Evolutionary conservation across 768 basidiomycete species (phyloP), one percentile per base, ranked within the genome.

Genomic region (Trichaptum fuscoviolaceum): DNA sequence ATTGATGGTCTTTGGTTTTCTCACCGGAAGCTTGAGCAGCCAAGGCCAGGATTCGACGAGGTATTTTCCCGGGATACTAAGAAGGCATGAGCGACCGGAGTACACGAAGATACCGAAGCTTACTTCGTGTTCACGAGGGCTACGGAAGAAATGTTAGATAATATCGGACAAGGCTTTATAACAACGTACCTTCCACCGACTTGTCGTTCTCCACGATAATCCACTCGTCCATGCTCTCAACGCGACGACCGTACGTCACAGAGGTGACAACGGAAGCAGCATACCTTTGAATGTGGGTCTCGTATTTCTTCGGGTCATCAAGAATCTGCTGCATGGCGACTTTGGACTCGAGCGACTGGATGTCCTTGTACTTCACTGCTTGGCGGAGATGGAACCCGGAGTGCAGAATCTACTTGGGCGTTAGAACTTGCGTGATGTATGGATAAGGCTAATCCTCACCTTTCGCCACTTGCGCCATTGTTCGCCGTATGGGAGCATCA

Each of bases 61-160:
- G 63, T 81, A 82, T 70, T 82, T 83, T 30, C 82, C 81, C 1
- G 81, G 82, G 66, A 83, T 82, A 63, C 82, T 83, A 30, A n/a
- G 0, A 6, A 15, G 0, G 6, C 15, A 52, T 52, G 15, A 52
- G 42, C 12, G 15, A 52, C 42, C 42, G 20, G 42, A 2, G 42
- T 12, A 52, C 6, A 12, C 2, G 42, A 52, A 20, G 42, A 6
- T 12, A 12, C 20, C 20, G 42, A 52, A 52, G 12, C 20, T 52
- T 52, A 52, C 42, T 52, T 52, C 10, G 42, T 52, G 42, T 20
- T 52, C 20, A 20, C 20, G 12, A 52, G 20, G 42, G 20, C 42
- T 52, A 15, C 12, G 42, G 42, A 3, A 52, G 15, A 52, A 52
- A 2, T 52, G 2, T 12, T 12, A 52, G 30, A 30, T 30, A 8